Evolutionary conservation across 768 basidiomycete genomes (phyloP).

Genomic region (Mrakia gelida): DNA sequence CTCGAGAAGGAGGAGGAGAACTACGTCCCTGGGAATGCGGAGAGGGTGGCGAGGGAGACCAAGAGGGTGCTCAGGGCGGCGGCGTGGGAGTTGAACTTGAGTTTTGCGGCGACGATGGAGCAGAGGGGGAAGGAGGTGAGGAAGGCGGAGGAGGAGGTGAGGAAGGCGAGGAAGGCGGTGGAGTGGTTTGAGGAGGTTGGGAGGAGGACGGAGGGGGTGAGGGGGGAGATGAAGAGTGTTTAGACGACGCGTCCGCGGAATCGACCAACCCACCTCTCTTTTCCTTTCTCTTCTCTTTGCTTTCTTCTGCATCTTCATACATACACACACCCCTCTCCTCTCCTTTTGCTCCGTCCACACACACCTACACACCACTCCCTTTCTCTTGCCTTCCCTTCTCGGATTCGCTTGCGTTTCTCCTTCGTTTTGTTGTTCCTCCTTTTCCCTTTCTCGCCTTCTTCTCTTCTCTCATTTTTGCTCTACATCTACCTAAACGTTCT

Average conservation of each 20-base stretch:
- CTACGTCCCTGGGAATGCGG: constrained; percentile 60
- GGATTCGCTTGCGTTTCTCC: not conserved
- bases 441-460: not conserved
- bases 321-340: not conserved
- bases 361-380: not conserved
- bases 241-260: no score
- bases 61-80: constrained; percentile 88
- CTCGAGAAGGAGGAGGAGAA: constrained; percentile 48
- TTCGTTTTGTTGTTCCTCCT: not conserved
- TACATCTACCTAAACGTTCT: not conserved
- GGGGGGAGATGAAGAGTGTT: constrained; percentile 31
- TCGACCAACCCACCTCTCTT: no score
- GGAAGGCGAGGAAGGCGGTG: constrained; percentile 63
- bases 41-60: constrained; percentile 73
- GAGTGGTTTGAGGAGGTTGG: constrained; percentile 63
- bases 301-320: not conserved
- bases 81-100: constrained; percentile 81
- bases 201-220: constrained; percentile 47
- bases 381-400: not conserved
- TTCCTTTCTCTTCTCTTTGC: not conserved
- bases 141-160: constrained; percentile 64
- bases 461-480: not conserved
- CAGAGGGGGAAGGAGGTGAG: constrained; percentile 70
- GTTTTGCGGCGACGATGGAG: constrained; percentile 76
- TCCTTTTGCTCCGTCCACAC: not conserved